Evolutionary conservation across 164 flowering plant genomes (phyloP).

Genomic region (Kingdonia uniflora): DNA sequence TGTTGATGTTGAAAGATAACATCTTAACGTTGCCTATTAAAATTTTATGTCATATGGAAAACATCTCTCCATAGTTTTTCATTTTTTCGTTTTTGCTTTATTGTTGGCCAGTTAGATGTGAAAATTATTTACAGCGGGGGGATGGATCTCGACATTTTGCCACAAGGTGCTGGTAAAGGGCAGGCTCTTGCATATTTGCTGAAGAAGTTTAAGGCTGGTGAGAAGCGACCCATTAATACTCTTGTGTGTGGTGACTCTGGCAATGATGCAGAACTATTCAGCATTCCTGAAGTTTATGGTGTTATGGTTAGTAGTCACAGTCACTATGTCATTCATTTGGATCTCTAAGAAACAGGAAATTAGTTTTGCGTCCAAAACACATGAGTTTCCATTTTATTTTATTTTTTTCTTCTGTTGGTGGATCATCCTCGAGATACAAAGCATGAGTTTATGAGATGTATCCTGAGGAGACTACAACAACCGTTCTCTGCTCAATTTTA

Average conservation of each 20-base stretch:
- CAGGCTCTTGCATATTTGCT: slow-evolving; percentile 82
- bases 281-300: slow-evolving; percentile 77
- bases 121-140: slow-evolving; percentile 87
- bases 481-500: no score
- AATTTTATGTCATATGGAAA: no score
- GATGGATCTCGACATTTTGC: slow-evolving; percentile 59
- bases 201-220: slow-evolving; percentile 44
- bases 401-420: no score
- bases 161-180: slow-evolving; percentile 88
- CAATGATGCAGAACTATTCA: slow-evolving; percentile 82
- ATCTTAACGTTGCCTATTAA: not conserved
- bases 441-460: no score
- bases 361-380: no score
- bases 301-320: slow-evolving; percentile 55
- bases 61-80: not conserved
- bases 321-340: no score
- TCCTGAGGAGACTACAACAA: no score
- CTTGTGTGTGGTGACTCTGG: slow-evolving; percentile 93
- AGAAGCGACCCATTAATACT: slow-evolving; percentile 47
- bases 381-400: no score
- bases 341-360: no score
- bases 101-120: slow-evolving; percentile 50
- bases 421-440: no score
- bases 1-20: no score
- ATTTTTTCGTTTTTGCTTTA: not conserved